These are phyloP conservation scores for Ilyonectria sp. DNA, from an alignment of 2,329 filamentous ascomycete genomes.

Conservation along the genomic window DNA sequence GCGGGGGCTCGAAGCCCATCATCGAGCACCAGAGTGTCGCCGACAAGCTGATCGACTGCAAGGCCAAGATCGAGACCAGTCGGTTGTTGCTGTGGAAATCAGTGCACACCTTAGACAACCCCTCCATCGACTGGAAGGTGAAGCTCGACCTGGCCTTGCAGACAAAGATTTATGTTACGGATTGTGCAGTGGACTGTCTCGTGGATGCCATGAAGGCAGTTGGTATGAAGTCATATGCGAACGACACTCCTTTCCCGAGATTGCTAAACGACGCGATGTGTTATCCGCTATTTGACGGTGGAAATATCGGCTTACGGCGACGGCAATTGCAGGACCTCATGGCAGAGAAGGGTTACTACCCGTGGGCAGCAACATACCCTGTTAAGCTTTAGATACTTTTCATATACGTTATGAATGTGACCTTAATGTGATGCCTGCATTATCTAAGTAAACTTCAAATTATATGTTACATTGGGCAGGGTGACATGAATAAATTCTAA, in stretches of 20 bases:
- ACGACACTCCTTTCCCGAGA: constrained; percentile 36
- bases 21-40: constrained; percentile 65
- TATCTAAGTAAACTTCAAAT: too few relatives aligned
- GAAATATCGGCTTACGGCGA: constrained; percentile 33
- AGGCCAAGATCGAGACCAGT: constrained; percentile 65
- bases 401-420: too few relatives aligned
- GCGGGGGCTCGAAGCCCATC: constrained; percentile 62
- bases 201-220: neutral
- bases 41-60: constrained; percentile 66
- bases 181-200: neutral
- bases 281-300: constrained; percentile 35
- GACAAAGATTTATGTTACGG: neutral
- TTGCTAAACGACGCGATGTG: constrained; percentile 27
- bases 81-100: constrained; percentile 68
- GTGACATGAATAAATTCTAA: too few relatives aligned
- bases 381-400: too few relatives aligned
- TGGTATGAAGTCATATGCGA: neutral
- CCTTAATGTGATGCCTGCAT: too few relatives aligned
- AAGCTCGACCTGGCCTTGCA: constrained; percentile 4
- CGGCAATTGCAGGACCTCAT: constrained; percentile 8
- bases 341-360: neutral
- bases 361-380: neutral
- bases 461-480: too few relatives aligned
- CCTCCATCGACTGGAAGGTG: neutral
- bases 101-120: constrained; percentile 57